A percentile compares a stretch with the other conserved stretches of the same genome.
Evolutionary conservation across 2,329 filamentous ascomycete species (phyloP).

Genomic region (Penicillium hordei): DNA sequence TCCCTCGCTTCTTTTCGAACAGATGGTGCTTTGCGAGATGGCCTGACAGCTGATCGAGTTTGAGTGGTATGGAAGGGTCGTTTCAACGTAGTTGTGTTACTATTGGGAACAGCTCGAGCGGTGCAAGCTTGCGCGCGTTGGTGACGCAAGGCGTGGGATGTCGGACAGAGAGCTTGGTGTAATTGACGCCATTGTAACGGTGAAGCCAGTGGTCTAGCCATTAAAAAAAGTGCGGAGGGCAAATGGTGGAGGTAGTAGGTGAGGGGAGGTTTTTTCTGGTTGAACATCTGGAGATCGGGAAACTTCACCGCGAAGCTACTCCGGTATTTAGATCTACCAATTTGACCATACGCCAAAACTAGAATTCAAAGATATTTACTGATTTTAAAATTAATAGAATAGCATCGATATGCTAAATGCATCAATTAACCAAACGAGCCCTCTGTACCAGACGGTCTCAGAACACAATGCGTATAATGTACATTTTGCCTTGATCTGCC

Average conservation of each 20-base stretch:
- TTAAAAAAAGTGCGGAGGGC: slow-evolving; percentile 2
- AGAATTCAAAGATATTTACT: neutral
- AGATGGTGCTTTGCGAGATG: neutral
- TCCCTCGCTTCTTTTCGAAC: neutral
- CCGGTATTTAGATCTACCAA: neutral
- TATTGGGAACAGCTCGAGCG: neutral
- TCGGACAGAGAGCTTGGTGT: slow-evolving; percentile 2
- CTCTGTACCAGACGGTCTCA: slow-evolving; percentile 24
- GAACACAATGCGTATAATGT: slow-evolving; percentile 38
- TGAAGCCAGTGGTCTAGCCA: slow-evolving; percentile 18
- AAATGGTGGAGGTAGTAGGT: neutral
- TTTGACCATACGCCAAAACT: neutral
- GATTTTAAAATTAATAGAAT: neutral
- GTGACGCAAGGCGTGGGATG: neutral
- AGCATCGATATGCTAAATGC: slow-evolving; percentile 23
- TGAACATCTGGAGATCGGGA: slow-evolving; percentile 14
- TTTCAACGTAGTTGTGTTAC: neutral
- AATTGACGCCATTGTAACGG: slow-evolving; percentile 19
- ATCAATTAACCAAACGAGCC: slow-evolving; percentile 29
- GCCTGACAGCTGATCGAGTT: neutral
- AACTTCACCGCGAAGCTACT: neutral
- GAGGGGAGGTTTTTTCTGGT: slow-evolving; percentile 8
- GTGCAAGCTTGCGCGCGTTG: neutral
- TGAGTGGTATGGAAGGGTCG: slow-evolving; percentile 17
- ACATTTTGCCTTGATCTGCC: slow-evolving; percentile 36